These are phyloP conservation scores for Lactifluus subvellereus DNA, from an alignment of 768 basidiomycete genomes.

Conservation along the genomic window DNA sequence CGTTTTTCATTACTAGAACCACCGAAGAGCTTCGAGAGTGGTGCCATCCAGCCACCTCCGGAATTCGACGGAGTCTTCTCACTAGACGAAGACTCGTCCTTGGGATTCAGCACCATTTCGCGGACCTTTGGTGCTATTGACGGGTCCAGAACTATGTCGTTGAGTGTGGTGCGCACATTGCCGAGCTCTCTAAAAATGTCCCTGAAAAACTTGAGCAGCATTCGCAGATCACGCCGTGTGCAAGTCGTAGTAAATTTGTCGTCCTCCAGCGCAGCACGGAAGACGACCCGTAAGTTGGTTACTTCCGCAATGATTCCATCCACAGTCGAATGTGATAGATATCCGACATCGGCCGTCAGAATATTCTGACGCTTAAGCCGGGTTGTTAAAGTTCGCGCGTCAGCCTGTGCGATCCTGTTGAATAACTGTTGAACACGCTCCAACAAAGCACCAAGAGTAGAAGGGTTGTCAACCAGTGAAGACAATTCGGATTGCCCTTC, in stretches of 20 bases:
- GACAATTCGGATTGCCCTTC: conserved; percentile 74
- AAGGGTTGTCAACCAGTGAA: conserved; percentile 53
- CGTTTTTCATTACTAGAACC: conserved; percentile 31
- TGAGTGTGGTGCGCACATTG: conserved; percentile 72
- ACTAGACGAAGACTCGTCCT: conserved; percentile 39
- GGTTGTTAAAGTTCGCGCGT: conserved; percentile 81
- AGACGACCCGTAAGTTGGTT: conserved; percentile 60
- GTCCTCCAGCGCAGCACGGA: conserved; percentile 68
- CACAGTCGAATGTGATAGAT: conserved; percentile 81
- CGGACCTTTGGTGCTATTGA: conserved; percentile 62
- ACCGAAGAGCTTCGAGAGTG: conserved; percentile 76
- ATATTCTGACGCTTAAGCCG: conserved; percentile 89
- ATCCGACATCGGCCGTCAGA: conserved; percentile 75
- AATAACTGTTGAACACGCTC: conserved; percentile 63
- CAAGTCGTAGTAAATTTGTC: conserved; percentile 57
- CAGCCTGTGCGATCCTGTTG: conserved; percentile 60
- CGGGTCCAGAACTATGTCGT: conserved; percentile 89
- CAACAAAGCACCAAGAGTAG: conserved; percentile 48
- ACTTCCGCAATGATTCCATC: conserved; percentile 67
- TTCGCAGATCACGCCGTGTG: conserved; percentile 75
- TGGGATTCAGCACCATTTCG: conserved; percentile 60
- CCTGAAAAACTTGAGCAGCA: conserved; percentile 76
- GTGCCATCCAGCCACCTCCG: conserved; percentile 70
- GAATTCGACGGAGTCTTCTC: conserved; percentile 31
- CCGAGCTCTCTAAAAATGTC: conserved; percentile 83